A percentile compares a stretch with the other conserved stretches of the same genome.
phyloP scores from a whole-genome alignment of 2,329 filamentous ascomycete species.

The Lachnum nothofagi region DNA sequence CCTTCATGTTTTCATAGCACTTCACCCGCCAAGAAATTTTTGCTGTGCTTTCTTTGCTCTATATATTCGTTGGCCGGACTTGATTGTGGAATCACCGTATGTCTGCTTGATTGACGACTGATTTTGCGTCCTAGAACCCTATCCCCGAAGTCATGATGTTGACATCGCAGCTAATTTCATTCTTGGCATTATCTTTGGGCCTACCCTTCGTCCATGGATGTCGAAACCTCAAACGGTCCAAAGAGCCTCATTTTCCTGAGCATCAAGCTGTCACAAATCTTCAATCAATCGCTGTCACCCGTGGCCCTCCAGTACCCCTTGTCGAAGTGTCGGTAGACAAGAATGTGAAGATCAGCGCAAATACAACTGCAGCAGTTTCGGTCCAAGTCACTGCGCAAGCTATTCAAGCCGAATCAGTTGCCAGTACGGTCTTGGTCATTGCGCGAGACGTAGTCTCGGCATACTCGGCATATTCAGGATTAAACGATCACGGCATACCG shows the following conservation, averaged over 20 bases:
- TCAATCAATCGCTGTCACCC: slow-evolving; percentile 9
- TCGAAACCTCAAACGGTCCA: slow-evolving; percentile 5
- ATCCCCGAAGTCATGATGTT: slow-evolving; percentile 8
- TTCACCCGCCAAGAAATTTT: background rate
- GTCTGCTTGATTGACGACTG: slow-evolving; percentile 3
- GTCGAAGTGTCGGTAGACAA: slow-evolving; percentile 1
- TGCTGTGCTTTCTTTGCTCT: slow-evolving; percentile 1
- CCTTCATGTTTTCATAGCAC: background rate
- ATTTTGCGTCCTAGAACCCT: slow-evolving; percentile 1
- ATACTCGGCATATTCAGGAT: slow-evolving; percentile 45
- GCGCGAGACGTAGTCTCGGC: slow-evolving; percentile 47
- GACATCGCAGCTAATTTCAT: slow-evolving; percentile 3
- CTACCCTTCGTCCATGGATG: slow-evolving; percentile 10
- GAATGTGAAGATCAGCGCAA: slow-evolving; percentile 2
- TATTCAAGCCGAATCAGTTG: slow-evolving; percentile 3
- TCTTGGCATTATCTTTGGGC: slow-evolving; percentile 11
- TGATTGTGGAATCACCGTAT: slow-evolving; percentile 2
- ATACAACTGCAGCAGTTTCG: slow-evolving; percentile 1
- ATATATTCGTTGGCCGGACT: slow-evolving; percentile 7
- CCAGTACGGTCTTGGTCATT: slow-evolving; percentile 50
- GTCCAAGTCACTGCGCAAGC: background rate
- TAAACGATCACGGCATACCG: slow-evolving; percentile 58
- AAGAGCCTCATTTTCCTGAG: slow-evolving; percentile 1
- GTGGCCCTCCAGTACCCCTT: slow-evolving; percentile 2
- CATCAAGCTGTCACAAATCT: slow-evolving; percentile 8